These are phyloP conservation scores for Coniosporium uncinatum DNA, from an alignment of 2,329 filamentous ascomycete species.

Conservation along the genomic window DNA sequence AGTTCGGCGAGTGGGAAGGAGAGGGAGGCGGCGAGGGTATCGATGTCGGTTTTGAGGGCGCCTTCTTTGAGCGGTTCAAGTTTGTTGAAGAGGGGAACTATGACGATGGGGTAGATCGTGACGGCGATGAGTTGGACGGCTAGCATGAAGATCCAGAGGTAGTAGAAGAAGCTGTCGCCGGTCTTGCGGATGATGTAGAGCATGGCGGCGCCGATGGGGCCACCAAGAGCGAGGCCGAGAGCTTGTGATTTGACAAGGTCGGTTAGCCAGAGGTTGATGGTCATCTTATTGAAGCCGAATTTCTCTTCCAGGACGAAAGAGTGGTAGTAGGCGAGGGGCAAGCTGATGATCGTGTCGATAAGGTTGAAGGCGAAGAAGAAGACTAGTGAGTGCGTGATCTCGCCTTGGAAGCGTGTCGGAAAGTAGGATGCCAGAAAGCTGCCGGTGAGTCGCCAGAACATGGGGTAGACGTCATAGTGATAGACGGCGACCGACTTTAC, in stretches of 20 bases:
- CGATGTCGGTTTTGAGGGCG: constrained; percentile 81
- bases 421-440: constrained; percentile 66
- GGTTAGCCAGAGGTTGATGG: constrained; percentile 76
- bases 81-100: constrained; percentile 97
- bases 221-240: constrained; percentile 72
- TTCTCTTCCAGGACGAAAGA: constrained; percentile 95
- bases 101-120: constrained; percentile 91
- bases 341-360: constrained; percentile 70
- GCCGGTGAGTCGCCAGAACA: constrained; percentile 83
- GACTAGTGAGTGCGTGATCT: constrained; percentile 89
- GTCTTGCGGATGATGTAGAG: constrained; percentile 93
- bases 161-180: constrained; percentile 94
- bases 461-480: constrained; percentile 85
- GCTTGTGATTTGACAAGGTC: constrained; percentile 91
- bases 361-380: constrained; percentile 88
- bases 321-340: constrained; percentile 85
- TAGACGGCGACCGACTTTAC: constrained; percentile 86
- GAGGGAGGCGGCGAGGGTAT: constrained; percentile 75
- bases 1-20: constrained; percentile 91
- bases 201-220: constrained; percentile 88
- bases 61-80: constrained; percentile 87
- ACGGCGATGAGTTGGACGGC: constrained; percentile 91
- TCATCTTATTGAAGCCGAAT: constrained; percentile 99
- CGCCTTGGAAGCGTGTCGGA: constrained; percentile 76
- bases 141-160: constrained; percentile 91